Evolutionary conservation across 2,329 filamentous ascomycete genomes (phyloP), one percentile per base, ranked within the genome.

Genomic region (Coniochaeta ligniaria): DNA sequence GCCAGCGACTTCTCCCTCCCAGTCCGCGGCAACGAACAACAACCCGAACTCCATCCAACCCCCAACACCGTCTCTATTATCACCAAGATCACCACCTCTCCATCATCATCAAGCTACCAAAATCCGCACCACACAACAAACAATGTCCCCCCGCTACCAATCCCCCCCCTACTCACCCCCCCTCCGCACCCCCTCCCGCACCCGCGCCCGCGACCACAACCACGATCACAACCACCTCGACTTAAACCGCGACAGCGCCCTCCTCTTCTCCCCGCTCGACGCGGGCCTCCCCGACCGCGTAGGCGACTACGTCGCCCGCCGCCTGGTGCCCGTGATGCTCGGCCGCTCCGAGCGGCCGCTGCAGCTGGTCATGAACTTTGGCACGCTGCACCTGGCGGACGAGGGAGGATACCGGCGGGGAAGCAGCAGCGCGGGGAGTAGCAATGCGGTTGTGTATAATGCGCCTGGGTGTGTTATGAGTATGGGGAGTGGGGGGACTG

Each of bases 281-380:
- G 7, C 52, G 26, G 26, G 26, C n/a, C 52, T 55, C n/a, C 52
- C 35, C 28, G 11, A 26, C 38, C 22, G 24, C 1, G 36, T 62
- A 6, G 56, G 58, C 41, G 41, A 54, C 31, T 61, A 36, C 36
- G 52, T 63, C 45, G 20, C 56, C 12, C 58, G 36, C 33, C 58
- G 50, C 41, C 50, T 63, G 1, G 56, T 60, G 6, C 56, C 62
- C 0, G 36, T 33, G 8, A 59, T 63, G n/a, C 41, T 59, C 0
- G 43, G 59, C 16, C 47, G 60, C 16, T 63, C 63, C 0, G 60
- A 63, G 28, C 58, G 52, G 16, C 64, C 64, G 20, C 20, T 66
- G 28, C 62, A 60, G 56, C 36, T 64, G 26, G 58, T 64, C 33
- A 60, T 66, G 57, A 64, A 65, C 59, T 63, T 63, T 36, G 62